Conservation (phyloP, 495 filamentous ascomycete genomes). For the Penicillium mononematosum region DNA sequence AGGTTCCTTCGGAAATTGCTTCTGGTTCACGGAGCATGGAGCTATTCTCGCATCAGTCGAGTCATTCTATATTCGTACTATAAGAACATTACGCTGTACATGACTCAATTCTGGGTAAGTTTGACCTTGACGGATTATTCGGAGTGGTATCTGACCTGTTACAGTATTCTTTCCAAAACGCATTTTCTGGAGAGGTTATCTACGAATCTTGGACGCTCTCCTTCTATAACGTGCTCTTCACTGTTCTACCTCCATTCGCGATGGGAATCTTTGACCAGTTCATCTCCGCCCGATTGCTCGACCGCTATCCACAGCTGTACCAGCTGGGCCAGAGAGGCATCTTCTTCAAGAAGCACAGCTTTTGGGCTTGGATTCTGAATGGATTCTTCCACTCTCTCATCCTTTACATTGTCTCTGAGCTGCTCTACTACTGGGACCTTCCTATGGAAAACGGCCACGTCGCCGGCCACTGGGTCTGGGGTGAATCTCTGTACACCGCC, state of each 20-base stretch:
- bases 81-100: slow-evolving; percentile 97
- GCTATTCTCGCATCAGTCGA: slow-evolving; percentile 93
- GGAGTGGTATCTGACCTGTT: slow-evolving; percentile 34
- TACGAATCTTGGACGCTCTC: slow-evolving; percentile 99
- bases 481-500: slow-evolving; percentile 84
- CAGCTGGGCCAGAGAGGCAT: slow-evolving; percentile 85
- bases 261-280: slow-evolving; percentile 99
- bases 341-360: slow-evolving; percentile 90
- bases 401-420: slow-evolving; percentile 78
- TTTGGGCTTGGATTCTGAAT: slow-evolving; percentile 87
- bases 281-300: slow-evolving; percentile 91
- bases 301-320: slow-evolving; percentile 97
- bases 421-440: slow-evolving; percentile 78
- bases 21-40: slow-evolving; percentile 96
- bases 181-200: slow-evolving; percentile 96
- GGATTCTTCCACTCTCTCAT: slow-evolving; percentile 96
- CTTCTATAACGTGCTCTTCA: slow-evolving; percentile 99
- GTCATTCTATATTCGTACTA: slow-evolving; percentile 98
- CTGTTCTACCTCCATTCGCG: slow-evolving; percentile 86
- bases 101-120: slow-evolving; percentile 98
- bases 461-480: slow-evolving; percentile 98
- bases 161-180: slow-evolving; percentile 95
- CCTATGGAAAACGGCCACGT: slow-evolving; percentile 70
- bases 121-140: background rate
- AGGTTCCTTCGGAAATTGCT: slow-evolving; percentile 92